Percentiles rank a stretch among this genome's conserved stretches.
Conservation (phyloP, 805 yeast species). For the Cyberlindnera amylophila region DNA sequence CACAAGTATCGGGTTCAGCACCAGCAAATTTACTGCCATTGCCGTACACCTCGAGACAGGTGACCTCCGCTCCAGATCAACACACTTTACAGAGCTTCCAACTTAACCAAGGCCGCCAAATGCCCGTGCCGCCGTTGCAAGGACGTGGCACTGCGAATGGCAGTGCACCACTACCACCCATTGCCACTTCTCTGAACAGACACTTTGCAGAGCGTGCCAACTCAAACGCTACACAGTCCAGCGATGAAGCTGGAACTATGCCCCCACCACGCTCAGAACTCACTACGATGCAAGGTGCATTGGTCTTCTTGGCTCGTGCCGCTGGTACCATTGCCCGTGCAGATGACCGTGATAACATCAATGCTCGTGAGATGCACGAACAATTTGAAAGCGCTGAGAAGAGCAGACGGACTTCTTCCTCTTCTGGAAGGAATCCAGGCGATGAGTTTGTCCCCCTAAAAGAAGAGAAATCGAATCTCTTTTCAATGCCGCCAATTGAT, state of each 20-base stretch:
- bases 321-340: constrained; percentile 74
- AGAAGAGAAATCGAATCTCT: constrained; percentile 23
- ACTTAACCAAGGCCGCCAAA: background rate
- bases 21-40: constrained; percentile 4
- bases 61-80: constrained; percentile 10
- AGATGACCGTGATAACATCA: constrained; percentile 59
- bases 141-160: background rate
- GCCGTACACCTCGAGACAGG: constrained; percentile 3
- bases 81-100: constrained; percentile 5
- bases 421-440: background rate
- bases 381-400: constrained; percentile 37
- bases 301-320: constrained; percentile 70
- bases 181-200: constrained; percentile 3
- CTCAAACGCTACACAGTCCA: constrained; percentile 9
- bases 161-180: background rate
- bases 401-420: background rate
- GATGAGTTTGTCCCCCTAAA: constrained; percentile 26
- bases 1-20: background rate
- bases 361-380: constrained; percentile 46
- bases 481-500: constrained; percentile 31
- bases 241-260: constrained; percentile 17
- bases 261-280: constrained; percentile 26
- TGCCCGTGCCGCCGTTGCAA: background rate
- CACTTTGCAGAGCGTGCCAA: constrained; percentile 11
- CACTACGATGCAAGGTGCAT: constrained; percentile 51